Evolutionary conservation across 495 filamentous ascomycete species (phyloP).

Genomic region (Neurospora sp.): DNA sequence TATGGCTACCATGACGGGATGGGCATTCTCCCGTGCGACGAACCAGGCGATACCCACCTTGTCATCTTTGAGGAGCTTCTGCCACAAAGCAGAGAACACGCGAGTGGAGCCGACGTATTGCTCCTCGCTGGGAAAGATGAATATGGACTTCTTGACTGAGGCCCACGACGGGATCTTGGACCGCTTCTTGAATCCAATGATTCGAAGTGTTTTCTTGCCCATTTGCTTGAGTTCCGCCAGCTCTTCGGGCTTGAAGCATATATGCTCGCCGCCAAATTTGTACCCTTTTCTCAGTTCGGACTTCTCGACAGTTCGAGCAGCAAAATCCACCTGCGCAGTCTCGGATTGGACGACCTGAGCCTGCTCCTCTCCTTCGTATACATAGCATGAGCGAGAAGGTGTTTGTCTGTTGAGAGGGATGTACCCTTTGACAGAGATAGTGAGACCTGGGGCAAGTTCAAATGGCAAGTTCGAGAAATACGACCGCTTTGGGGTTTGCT

Average conservation of each 20-base stretch:
- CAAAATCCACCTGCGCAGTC: conserved; percentile 62
- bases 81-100: conserved; percentile 83
- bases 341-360: conserved; percentile 66
- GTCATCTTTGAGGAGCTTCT: conserved; percentile 65
- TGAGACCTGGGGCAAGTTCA: conserved; percentile 75
- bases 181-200: conserved; percentile 88
- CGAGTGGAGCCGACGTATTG: conserved; percentile 83
- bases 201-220: conserved; percentile 60
- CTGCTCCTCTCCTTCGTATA: conserved; percentile 76
- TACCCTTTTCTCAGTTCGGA: conserved; percentile 81
- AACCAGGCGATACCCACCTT: conserved; percentile 87
- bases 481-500: conserved; percentile 75
- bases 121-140: conserved; percentile 91
- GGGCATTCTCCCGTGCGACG: conserved; percentile 67
- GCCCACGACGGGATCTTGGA: conserved; percentile 74
- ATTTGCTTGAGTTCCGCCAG: conserved; percentile 64
- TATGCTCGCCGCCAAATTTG: conserved; percentile 86
- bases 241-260: conserved; percentile 78
- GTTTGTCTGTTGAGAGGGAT: conserved; percentile 75
- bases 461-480: conserved; percentile 76
- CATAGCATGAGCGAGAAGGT: conserved; percentile 67
- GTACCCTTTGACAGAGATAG: conserved; percentile 87
- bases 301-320: conserved; percentile 69
- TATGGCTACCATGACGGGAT: conserved; percentile 70
- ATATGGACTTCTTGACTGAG: conserved; percentile 70